Percentiles rank a stretch among this genome's conserved stretches.
Evolutionary conservation across 306 rosid genomes (phyloP).

Genomic region (Astragalus membranaceus): DNA sequence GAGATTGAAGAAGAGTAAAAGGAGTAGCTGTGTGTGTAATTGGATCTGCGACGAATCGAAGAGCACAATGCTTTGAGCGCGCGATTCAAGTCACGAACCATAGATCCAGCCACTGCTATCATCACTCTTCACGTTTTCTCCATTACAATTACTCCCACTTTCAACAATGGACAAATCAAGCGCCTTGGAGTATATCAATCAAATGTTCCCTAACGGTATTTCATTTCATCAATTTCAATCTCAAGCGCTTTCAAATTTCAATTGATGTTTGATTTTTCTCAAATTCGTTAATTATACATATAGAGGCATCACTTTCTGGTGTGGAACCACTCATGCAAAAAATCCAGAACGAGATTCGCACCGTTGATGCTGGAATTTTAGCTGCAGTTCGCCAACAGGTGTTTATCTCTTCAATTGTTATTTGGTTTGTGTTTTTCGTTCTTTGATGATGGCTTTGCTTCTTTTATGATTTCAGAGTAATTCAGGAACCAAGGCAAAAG

Average conservation of each 20-base stretch:
- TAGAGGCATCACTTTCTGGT: slow-evolving; percentile 87
- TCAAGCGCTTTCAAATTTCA: background rate
- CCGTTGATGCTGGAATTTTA: slow-evolving; percentile 85
- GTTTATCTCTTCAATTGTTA: background rate
- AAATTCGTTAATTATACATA: background rate
- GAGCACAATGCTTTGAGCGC: background rate
- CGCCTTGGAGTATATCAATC: slow-evolving; percentile 91
- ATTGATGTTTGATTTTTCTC: background rate
- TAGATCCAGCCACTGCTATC: slow-evolving; percentile 13
- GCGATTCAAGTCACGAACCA: background rate
- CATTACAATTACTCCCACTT: slow-evolving; percentile 8
- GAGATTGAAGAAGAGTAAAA: slow-evolving; percentile 15
- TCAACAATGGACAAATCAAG: slow-evolving; percentile 86
- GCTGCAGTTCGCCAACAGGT: slow-evolving; percentile 96
- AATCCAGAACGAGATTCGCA: slow-evolving; percentile 88
- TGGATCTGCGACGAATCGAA: slow-evolving; percentile 23
- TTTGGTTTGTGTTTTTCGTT: background rate
- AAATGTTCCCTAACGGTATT: slow-evolving; percentile 94
- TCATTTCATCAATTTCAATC: background rate
- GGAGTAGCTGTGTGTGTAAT: background rate
- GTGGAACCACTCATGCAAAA: slow-evolving; percentile 98
- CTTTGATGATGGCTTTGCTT: slow-evolving; percentile 20
- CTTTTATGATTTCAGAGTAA: slow-evolving; percentile 66
- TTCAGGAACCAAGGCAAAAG: slow-evolving; percentile 95
- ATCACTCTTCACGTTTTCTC: background rate